These are phyloP conservation scores for Corymbia calophylla DNA, from an alignment of 441 rosid genomes.

Conservation along the genomic window DNA sequence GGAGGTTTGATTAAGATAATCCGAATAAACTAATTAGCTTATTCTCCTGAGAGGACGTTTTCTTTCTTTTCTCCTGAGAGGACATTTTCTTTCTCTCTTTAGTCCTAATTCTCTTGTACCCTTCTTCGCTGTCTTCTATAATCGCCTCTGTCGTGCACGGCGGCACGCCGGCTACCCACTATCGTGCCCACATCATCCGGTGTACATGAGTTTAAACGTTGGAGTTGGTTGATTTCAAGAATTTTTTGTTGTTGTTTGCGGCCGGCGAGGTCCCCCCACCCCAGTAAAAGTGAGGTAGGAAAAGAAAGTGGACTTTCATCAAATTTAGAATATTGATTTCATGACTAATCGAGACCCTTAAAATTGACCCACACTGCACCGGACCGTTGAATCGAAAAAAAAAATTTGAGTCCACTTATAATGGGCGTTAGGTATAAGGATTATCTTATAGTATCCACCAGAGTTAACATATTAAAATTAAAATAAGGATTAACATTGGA, in stretches of 20 bases:
- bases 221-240: not conserved
- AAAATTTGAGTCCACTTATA: not conserved
- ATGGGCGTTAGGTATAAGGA: not conserved
- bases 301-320: not conserved
- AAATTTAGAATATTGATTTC: not conserved
- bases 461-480: not conserved
- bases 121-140: not conserved
- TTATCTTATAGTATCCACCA: not conserved
- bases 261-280: not conserved
- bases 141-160: not conserved
- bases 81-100: not conserved
- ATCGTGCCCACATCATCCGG: not conserved
- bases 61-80: not conserved
- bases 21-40: not conserved
- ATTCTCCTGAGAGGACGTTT: not conserved
- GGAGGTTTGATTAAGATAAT: not conserved
- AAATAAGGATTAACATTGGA: not conserved
- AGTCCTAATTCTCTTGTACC: not conserved
- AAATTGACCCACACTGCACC: not conserved
- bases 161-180: not conserved
- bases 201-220: not conserved
- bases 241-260: not conserved
- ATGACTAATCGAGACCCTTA: not conserved
- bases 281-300: not conserved
- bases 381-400: not conserved